Percentiles rank a stretch among this genome's conserved stretches.
phyloP scores from a whole-genome alignment of 352 stramenopile species.

The Phytopythium boreale region DNA sequence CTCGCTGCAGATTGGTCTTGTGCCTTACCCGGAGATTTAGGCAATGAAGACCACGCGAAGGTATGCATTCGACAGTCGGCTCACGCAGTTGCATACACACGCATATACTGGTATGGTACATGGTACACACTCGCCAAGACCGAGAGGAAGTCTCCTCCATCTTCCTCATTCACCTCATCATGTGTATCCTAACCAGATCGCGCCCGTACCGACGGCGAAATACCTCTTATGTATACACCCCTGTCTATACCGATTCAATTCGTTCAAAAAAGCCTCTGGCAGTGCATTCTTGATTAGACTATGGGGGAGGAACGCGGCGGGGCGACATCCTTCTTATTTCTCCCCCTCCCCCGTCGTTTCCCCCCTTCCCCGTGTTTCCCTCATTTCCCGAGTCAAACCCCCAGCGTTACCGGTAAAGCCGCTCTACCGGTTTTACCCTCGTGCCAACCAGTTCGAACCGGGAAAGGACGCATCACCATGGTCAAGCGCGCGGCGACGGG shows the following conservation, averaged over 20 bases:
- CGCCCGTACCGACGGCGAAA: not conserved
- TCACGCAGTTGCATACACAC: no score
- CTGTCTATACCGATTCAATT: not conserved
- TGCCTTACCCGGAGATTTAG: not conserved
- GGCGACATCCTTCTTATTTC: conserved; percentile 4
- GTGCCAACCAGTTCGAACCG: not conserved
- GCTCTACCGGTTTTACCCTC: conserved; percentile 27
- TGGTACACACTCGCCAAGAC: not conserved
- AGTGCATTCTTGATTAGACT: not conserved
- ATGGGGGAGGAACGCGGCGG: conserved; percentile 5
- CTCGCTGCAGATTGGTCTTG: not conserved
- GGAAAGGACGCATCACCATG: conserved; percentile 5
- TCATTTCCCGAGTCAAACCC: conserved; percentile 1
- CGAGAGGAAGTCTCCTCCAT: not conserved
- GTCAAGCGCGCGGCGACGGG: conserved; percentile 5
- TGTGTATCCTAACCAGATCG: conserved; percentile 11
- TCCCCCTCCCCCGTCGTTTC: not conserved
- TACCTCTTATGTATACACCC: not conserved
- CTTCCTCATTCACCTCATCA: conserved; percentile 9
- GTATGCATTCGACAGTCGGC: not conserved
- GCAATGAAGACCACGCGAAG: not conserved
- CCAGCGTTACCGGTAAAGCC: conserved; percentile 10
- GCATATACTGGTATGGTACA: no score
- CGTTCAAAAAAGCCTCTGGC: not conserved
- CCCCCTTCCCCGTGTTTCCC: not conserved